phyloP scores from a whole-genome alignment of 495 filamentous ascomycete genomes.

The Cercophora samala region DNA sequence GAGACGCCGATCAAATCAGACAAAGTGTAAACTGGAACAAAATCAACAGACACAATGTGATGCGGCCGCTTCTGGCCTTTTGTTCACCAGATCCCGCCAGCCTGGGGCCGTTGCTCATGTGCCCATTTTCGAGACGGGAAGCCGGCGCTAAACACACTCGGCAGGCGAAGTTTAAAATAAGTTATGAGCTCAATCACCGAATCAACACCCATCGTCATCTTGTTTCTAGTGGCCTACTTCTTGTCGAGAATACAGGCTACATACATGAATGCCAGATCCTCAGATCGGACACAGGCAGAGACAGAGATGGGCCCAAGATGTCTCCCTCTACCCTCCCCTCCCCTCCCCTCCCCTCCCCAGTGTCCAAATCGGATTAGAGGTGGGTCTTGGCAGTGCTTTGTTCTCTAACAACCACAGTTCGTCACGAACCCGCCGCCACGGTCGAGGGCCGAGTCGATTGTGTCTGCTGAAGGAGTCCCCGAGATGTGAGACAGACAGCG shows the following conservation, averaged over 20 bases:
- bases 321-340: too few relatives aligned
- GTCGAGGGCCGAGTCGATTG: neutral
- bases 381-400: neutral
- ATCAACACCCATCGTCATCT: neutral
- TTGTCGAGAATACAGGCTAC: neutral
- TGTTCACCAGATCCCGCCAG: slow-evolving; percentile 23
- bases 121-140: slow-evolving; percentile 25
- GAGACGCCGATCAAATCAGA: slow-evolving; percentile 6
- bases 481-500: slow-evolving; percentile 4
- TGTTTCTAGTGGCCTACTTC: neutral
- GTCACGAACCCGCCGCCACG: slow-evolving; percentile 4
- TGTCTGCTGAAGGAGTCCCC: neutral
- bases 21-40: slow-evolving; percentile 5
- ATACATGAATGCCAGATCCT: neutral
- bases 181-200: neutral
- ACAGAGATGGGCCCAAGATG: neutral
- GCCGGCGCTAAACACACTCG: slow-evolving; percentile 27
- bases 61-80: slow-evolving; percentile 22
- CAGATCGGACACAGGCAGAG: neutral
- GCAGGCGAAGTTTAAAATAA: slow-evolving; percentile 22
- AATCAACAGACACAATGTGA: slow-evolving; percentile 13
- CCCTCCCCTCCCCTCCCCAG: too few relatives aligned
- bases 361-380: neutral
- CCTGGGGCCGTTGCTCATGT: slow-evolving; percentile 29
- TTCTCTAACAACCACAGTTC: neutral